Evolutionary conservation across 306 rosid genomes (phyloP).

Genomic region (Castanospermum australe): DNA sequence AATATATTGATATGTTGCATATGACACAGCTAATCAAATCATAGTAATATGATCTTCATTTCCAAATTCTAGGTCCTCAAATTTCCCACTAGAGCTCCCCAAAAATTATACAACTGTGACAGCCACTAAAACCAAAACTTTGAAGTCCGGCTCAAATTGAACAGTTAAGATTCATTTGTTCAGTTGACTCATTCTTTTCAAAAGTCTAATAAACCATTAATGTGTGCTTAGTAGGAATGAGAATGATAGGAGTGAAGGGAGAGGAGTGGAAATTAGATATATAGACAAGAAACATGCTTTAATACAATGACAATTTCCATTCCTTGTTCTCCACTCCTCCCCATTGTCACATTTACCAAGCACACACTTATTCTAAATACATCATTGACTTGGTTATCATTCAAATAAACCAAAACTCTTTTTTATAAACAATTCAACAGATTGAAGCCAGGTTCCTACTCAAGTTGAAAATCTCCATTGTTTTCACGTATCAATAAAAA

Average conservation of each 20-base stretch:
- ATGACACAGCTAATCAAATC: background rate
- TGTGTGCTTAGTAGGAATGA: background rate
- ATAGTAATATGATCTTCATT: background rate
- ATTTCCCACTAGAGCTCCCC: background rate
- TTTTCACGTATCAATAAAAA: background rate
- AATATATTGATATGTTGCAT: background rate
- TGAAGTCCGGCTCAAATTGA: background rate
- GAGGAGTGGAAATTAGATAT: background rate
- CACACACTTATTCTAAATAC: background rate
- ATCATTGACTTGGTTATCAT: background rate
- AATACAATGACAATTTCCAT: background rate
- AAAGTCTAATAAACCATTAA: background rate
- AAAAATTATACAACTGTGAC: background rate
- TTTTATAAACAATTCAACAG: background rate
- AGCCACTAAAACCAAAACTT: background rate
- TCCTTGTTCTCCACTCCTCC: background rate
- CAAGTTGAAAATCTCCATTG: background rate
- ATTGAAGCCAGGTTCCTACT: background rate
- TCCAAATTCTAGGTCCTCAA: background rate
- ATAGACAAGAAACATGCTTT: background rate
- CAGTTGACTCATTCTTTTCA: background rate
- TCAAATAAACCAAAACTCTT: conserved; percentile 1
- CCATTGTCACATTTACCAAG: background rate
- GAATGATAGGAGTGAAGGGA: background rate
- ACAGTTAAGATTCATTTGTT: background rate